phyloP scores from a whole-genome alignment of 768 basidiomycete species.

The Plicaturopsis crispa region DNA sequence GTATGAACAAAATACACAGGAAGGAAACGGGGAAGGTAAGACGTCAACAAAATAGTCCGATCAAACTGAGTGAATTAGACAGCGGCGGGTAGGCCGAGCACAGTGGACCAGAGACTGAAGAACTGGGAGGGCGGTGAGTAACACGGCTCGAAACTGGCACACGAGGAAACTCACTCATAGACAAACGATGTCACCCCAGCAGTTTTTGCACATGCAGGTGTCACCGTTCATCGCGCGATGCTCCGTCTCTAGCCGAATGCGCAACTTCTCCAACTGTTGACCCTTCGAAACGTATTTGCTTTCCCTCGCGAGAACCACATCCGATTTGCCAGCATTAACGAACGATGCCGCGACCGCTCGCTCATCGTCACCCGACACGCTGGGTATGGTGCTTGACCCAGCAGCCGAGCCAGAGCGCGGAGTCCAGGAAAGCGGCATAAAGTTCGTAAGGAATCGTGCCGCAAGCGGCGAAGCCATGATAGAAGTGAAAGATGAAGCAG shows the following conservation, averaged over 20 bases:
- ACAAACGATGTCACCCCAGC: slow-evolving; percentile 16
- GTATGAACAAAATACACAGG: too few species aligned
- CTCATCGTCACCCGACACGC: slow-evolving; percentile 5
- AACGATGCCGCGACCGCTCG: slow-evolving; percentile 8
- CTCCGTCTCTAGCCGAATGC: slow-evolving; percentile 41
- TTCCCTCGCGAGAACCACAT: slow-evolving; percentile 9
- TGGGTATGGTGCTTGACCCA: slow-evolving; percentile 5
- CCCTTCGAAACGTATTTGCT: slow-evolving; percentile 52
- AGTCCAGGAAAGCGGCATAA: slow-evolving; percentile 50
- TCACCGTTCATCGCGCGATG: not conserved
- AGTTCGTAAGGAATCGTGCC: slow-evolving; percentile 51
- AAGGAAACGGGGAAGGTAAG: not conserved
- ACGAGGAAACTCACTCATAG: slow-evolving; percentile 29
- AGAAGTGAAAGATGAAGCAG: slow-evolving; percentile 35
- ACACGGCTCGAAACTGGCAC: slow-evolving; percentile 1
- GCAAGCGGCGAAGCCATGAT: slow-evolving; percentile 46
- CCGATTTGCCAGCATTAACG: slow-evolving; percentile 5
- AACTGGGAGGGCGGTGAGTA: too few species aligned
- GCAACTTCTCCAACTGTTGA: slow-evolving; percentile 59
- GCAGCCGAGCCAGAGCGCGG: slow-evolving; percentile 25
- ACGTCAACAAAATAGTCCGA: not conserved
- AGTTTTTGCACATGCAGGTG: slow-evolving; percentile 26
- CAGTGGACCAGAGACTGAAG: too few species aligned
- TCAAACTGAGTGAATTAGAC: not conserved
- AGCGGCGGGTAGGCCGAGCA: too few species aligned